Percentiles rank a stretch among this genome's conserved stretches.
phyloP scores from a whole-genome alignment of 495 filamentous ascomycete species.

The Penicillium simplicissimum region DNA sequence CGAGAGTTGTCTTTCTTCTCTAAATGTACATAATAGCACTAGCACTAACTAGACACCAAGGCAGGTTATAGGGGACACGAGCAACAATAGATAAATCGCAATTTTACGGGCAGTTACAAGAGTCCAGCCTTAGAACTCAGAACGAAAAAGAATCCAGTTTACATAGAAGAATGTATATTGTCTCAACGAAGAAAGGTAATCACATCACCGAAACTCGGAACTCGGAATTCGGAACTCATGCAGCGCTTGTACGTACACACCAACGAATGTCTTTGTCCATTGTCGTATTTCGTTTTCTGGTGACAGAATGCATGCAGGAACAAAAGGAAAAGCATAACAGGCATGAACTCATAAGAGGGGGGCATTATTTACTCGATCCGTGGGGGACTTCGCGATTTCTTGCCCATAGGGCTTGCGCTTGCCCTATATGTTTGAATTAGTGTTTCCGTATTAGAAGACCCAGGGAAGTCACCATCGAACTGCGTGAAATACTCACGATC shows the following conservation, averaged over 20 bases:
- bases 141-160: not conserved
- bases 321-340: slow-evolving; percentile 12
- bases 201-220: not conserved
- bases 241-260: slow-evolving; percentile 11
- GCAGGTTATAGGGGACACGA: too few relatives aligned
- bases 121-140: not conserved
- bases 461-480: slow-evolving; percentile 11
- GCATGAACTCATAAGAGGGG: slow-evolving; percentile 20
- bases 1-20: too few relatives aligned
- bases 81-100: too few relatives aligned
- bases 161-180: not conserved
- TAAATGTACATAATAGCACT: too few relatives aligned
- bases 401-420: slow-evolving; percentile 40
- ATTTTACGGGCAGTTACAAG: not conserved
- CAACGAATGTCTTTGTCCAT: slow-evolving; percentile 10
- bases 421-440: slow-evolving; percentile 24
- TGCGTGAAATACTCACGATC: slow-evolving; percentile 60
- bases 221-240: not conserved
- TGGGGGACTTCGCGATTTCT: slow-evolving; percentile 47
- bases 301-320: slow-evolving; percentile 15
- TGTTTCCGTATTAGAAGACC: slow-evolving; percentile 8
- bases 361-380: slow-evolving; percentile 38
- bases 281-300: slow-evolving; percentile 9
- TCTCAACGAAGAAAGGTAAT: not conserved
- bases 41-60: too few relatives aligned